Conservation (phyloP, 257 asterid species). For the Cordia subcordata region DNA sequence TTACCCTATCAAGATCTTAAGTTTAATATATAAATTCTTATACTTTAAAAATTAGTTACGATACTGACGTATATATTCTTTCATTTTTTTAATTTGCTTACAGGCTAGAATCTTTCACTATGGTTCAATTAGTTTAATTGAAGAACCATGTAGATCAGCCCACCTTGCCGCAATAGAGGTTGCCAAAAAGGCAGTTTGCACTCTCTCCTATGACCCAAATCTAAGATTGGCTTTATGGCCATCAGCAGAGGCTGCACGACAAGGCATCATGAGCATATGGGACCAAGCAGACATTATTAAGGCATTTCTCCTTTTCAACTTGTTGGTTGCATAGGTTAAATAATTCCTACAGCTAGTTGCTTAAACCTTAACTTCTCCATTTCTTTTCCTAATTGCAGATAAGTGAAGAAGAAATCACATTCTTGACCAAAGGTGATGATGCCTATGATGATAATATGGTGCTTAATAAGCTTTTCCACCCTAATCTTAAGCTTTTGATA, state of each 20-base stretch:
- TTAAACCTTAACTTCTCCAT: too few relatives aligned
- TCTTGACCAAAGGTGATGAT: slow-evolving; percentile 34
- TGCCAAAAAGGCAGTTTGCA: slow-evolving; percentile 18
- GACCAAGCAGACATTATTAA: slow-evolving; percentile 38
- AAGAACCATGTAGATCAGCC: slow-evolving; percentile 30
- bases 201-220: slow-evolving; percentile 33
- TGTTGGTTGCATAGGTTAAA: neutral
- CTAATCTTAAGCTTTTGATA: slow-evolving; percentile 27
- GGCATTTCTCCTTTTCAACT: slow-evolving; percentile 3
- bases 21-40: too few relatives aligned
- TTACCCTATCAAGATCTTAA: too few relatives aligned
- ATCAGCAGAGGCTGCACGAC: slow-evolving; percentile 26
- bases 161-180: slow-evolving; percentile 23
- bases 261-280: slow-evolving; percentile 35
- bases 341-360: neutral
- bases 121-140: slow-evolving; percentile 30
- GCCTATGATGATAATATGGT: slow-evolving; percentile 30
- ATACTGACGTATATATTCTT: too few relatives aligned
- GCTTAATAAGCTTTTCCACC: slow-evolving; percentile 25
- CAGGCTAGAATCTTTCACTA: too few relatives aligned
- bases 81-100: too few relatives aligned
- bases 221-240: slow-evolving; percentile 46
- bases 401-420: slow-evolving; percentile 33
- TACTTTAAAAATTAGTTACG: too few relatives aligned
- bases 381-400: slow-evolving; percentile 7